These are phyloP conservation scores for Penicillium pulvis DNA, from an alignment of 495 filamentous ascomycete species.

Conservation along the genomic window DNA sequence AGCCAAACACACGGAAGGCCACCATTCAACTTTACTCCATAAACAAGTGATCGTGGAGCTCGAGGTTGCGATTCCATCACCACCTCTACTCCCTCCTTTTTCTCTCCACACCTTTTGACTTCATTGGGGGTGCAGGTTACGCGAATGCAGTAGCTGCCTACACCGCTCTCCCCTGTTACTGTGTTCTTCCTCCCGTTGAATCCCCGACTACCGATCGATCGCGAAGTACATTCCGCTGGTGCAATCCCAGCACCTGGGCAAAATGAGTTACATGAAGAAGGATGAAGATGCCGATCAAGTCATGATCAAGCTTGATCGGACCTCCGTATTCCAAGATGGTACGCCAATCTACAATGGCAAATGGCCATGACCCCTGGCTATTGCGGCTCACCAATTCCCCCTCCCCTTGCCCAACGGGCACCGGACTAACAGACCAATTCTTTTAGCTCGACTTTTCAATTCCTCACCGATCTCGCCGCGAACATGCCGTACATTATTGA, in stretches of 20 bases:
- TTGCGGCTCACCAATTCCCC: constrained; percentile 17
- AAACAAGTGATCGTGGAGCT: constrained; percentile 29
- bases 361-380: constrained; percentile 21
- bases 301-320: constrained; percentile 95
- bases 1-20: constrained; percentile 52
- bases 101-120: constrained; percentile 1
- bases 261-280: constrained; percentile 96
- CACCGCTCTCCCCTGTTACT: constrained; percentile 37
- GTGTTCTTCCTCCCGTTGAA: constrained; percentile 33
- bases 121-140: constrained; percentile 20
- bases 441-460: constrained; percentile 92
- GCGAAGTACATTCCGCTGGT: constrained; percentile 35
- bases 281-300: constrained; percentile 94
- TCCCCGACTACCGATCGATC: constrained; percentile 20
- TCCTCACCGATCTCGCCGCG: constrained; percentile 91
- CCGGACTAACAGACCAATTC: constrained; percentile 24
- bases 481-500: constrained; percentile 92
- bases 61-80: constrained; percentile 24
- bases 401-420: constrained; percentile 6
- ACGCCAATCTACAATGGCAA: constrained; percentile 31
- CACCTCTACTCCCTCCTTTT: constrained; percentile 13
- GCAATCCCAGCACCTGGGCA: constrained; percentile 43
- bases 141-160: constrained; percentile 31
- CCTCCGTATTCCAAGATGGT: constrained; percentile 99
- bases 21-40: constrained; percentile 48